These are phyloP conservation scores for Prototheca wickerhamii DNA, from an alignment of 163 green algal species.

Conservation along the genomic window DNA sequence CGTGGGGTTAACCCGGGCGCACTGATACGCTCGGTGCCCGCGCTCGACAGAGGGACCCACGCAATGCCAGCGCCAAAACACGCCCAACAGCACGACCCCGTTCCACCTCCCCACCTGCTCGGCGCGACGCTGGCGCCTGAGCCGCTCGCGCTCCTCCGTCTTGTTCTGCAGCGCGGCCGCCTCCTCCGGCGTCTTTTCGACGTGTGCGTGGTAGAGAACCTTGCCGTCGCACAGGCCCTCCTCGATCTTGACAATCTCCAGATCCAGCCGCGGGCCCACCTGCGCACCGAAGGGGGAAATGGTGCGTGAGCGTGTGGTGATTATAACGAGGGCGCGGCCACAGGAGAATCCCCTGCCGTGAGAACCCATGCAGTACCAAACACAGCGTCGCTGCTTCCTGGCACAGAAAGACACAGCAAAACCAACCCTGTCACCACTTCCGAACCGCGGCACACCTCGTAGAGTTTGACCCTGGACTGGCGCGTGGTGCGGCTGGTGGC, in stretches of 20 bases:
- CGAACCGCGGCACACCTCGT: conserved; percentile 52
- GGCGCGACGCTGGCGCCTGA: conserved; percentile 36
- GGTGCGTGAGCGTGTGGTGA: not conserved
- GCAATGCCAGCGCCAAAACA: not conserved
- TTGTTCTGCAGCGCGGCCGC: conserved; percentile 29
- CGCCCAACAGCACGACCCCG: conserved; percentile 14
- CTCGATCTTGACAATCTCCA: conserved; percentile 91
- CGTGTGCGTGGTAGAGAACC: conserved; percentile 83
- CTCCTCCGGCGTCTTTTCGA: conserved; percentile 38
- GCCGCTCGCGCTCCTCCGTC: conserved; percentile 25
- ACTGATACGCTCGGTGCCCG: not conserved
- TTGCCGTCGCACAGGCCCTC: conserved; percentile 81
- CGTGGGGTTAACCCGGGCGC: too few relatives aligned
- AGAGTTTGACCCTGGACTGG: conserved; percentile 64
- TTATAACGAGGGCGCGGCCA: not conserved
- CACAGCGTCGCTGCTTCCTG: too few relatives aligned
- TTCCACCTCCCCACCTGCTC: conserved; percentile 39
- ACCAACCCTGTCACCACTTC: not conserved
- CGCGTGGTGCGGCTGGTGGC: conserved; percentile 38
- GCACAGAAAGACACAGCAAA: not conserved
- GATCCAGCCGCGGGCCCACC: conserved; percentile 79
- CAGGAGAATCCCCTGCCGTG: not conserved
- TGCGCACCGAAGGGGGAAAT: conserved; percentile 8
- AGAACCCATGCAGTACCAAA: not conserved
- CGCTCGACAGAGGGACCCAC: not conserved